Base-by-base conservation (phyloP, 352 stramenopile species). In the Phytophthora cryptogea region DNA sequence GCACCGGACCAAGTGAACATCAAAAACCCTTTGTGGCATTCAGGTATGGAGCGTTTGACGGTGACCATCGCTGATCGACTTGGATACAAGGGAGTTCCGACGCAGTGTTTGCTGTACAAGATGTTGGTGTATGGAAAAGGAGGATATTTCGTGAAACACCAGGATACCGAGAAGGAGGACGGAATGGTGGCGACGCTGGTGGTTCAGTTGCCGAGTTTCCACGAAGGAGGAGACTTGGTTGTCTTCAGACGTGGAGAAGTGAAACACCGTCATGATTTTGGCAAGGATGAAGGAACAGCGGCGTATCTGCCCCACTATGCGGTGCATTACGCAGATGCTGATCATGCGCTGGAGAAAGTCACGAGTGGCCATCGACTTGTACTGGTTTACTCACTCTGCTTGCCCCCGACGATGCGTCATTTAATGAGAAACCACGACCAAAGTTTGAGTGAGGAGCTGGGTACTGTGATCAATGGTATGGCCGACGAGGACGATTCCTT, bases 171-270 rank as follows among this genome's bases (percentile, higher is more conserved):
- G 64, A 86, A 84, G 36, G 57, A 88, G 50, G 59, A 63, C 9
- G 68, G 73, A 16, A 84, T 83, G 75, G 69, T 84, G 36, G 75
- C 67, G 1, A 82, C 75, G n/a, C 41, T 88, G 8, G 58, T 85
- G 36, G 31, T 88, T 1, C 63, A 80, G 30, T 44, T 71, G 0
- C 67, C 78, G 0, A 64, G 59, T 32, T 6, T 37, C 11, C 68
- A 64, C 37, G 33, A 64, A 66, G 59, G 57, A 44, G 65, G 65
- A 11, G 59, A 69, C 33, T 51, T 73, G 33, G 20, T 70, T 10
- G 57, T 78, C 8, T 71, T 57, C 51, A 23, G 33, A 33, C 14
- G 41, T 31, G 44, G 48, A 5, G 16, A 60, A 3, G 13, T 55
- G 10, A 16, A 55, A 31, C 33, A 59, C 4, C 48, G 59, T 14